Evolutionary conservation across 805 yeast species (phyloP).

Genomic region (Saccharomycopsis babjevae): DNA sequence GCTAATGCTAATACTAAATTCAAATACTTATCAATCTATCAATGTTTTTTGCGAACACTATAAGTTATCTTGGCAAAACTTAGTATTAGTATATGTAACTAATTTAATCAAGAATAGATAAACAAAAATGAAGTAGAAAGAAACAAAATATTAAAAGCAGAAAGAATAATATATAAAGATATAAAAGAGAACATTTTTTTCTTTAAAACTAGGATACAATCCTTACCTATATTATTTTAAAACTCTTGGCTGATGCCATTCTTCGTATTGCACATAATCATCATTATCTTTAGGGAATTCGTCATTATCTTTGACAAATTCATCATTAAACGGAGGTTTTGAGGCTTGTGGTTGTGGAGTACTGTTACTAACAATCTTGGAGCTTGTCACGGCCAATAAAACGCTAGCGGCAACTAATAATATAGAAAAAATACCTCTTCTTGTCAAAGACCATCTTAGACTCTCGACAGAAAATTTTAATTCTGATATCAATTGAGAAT

Average conservation of each 20-base stretch:
- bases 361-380: slow-evolving; percentile 7
- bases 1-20: too few relatives aligned
- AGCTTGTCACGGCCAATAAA: slow-evolving; percentile 15
- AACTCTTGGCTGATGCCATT: slow-evolving; percentile 12
- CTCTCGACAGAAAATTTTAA: slow-evolving; percentile 80
- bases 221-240: neutral
- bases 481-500: slow-evolving; percentile 71
- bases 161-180: neutral
- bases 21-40: too few relatives aligned
- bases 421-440: slow-evolving; percentile 61
- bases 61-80: too few relatives aligned
- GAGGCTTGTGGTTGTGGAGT: neutral
- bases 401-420: slow-evolving; percentile 18
- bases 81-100: too few relatives aligned
- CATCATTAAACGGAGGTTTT: slow-evolving; percentile 5
- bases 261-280: slow-evolving; percentile 11
- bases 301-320: slow-evolving; percentile 8
- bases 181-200: neutral
- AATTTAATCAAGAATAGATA: too few relatives aligned
- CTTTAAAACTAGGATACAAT: neutral
- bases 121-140: too few relatives aligned
- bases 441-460: slow-evolving; percentile 85
- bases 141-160: neutral
- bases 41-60: too few relatives aligned
- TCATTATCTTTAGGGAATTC: slow-evolving; percentile 11